These are phyloP conservation scores for Sphaerulina musiva DNA, from an alignment of 2,329 filamentous ascomycete species.

Conservation along the genomic window DNA sequence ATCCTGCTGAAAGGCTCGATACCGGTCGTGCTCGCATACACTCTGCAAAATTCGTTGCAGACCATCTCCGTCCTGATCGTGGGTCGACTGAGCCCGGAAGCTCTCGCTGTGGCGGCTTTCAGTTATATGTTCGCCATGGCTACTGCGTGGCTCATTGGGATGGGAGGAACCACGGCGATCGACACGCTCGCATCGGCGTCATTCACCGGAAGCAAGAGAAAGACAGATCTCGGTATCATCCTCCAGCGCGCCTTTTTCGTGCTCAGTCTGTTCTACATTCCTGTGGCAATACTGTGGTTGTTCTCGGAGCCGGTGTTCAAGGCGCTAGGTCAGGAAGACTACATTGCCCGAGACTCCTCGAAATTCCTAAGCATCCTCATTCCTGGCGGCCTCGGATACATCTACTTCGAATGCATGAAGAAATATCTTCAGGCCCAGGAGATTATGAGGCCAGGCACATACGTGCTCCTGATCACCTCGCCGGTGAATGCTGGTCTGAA, in stretches of 20 bases:
- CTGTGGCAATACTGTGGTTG: constrained; percentile 67
- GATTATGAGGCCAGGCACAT: constrained; percentile 59
- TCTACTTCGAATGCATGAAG: constrained; percentile 76
- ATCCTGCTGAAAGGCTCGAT: constrained; percentile 62
- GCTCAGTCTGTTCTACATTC: constrained; percentile 63
- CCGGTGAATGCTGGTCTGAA: constrained; percentile 54
- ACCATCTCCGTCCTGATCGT: constrained; percentile 76
- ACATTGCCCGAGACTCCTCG: constrained; percentile 66
- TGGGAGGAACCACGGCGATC: constrained; percentile 78
- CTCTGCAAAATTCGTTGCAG: constrained; percentile 77
- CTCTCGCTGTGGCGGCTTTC: constrained; percentile 75
- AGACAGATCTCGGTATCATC: constrained; percentile 69
- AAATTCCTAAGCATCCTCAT: constrained; percentile 67
- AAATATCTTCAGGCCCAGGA: constrained; percentile 55
- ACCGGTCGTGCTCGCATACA: constrained; percentile 77
- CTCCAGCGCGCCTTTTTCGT: constrained; percentile 71
- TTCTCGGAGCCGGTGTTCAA: constrained; percentile 69
- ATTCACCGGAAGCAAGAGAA: constrained; percentile 74
- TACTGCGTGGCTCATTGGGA: constrained; percentile 76
- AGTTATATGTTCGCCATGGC: constrained; percentile 93
- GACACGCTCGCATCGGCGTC: constrained; percentile 78
- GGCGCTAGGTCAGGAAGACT: constrained; percentile 68
- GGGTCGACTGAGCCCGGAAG: constrained; percentile 70
- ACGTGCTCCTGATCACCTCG: constrained; percentile 55
- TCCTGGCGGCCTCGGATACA: constrained; percentile 76